Percentiles rank a stretch among this genome's conserved stretches.
Evolutionary conservation across 768 basidiomycete species (phyloP).

Genomic region (Obba rivulosa): DNA sequence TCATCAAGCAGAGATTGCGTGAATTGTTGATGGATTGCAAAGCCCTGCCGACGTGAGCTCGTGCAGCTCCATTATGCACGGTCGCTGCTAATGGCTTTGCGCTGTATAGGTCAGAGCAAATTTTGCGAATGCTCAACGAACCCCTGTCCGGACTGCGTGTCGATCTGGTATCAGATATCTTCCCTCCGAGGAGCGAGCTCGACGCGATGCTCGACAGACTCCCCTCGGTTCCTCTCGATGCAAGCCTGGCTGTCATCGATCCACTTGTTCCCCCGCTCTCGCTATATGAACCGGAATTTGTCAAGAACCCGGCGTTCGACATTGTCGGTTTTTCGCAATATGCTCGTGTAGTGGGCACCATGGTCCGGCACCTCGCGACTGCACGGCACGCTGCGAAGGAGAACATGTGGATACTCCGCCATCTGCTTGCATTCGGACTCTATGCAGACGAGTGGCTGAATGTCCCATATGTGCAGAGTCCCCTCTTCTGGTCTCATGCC

Average conservation of each 20-base stretch:
- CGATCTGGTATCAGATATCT: conserved; percentile 42
- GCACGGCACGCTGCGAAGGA: conserved; percentile 57
- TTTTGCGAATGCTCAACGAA: conserved; percentile 18
- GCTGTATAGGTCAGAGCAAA: conserved; percentile 18
- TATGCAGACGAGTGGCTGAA: conserved; percentile 59
- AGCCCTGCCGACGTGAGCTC: conserved; percentile 27
- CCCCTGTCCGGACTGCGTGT: conserved; percentile 32
- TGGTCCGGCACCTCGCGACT: conserved; percentile 48
- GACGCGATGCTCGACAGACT: conserved; percentile 39
- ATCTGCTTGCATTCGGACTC: conserved; percentile 57
- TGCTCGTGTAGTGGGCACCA: conserved; percentile 52
- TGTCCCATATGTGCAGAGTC: conserved; percentile 42
- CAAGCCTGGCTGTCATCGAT: conserved; percentile 56
- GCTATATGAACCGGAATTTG: conserved; percentile 11
- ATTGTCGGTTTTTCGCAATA: conserved; percentile 54
- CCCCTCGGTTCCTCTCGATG: conserved; percentile 40
- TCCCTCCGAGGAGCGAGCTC: conserved; percentile 44
- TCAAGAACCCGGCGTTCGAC: conserved; percentile 30
- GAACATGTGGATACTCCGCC: conserved; percentile 64
- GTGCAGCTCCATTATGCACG: not conserved
- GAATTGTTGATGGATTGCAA: conserved; percentile 35
- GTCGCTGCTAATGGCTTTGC: not conserved
- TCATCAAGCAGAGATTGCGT: conserved; percentile 39
- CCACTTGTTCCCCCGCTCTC: conserved; percentile 48
- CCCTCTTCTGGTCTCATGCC: conserved; percentile 40